Evolutionary conservation across 768 basidiomycete species (phyloP), one percentile per base, ranked within the genome.

Genomic region (Mycena rosella): DNA sequence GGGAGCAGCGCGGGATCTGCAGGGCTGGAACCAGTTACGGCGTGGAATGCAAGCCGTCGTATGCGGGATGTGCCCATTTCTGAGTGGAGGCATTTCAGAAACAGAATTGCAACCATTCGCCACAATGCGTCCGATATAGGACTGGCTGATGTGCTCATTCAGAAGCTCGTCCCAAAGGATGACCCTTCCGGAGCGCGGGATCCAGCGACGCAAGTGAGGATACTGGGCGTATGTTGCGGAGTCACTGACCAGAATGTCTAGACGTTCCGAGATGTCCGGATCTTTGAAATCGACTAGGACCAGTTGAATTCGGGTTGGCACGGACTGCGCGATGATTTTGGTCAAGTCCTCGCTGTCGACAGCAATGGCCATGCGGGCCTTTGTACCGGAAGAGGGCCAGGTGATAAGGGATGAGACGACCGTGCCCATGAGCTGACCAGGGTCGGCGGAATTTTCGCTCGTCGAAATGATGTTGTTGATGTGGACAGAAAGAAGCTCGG

Each of bases 181-280:
- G 13, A 47, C 18, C 32, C 45, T 42, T 24, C 64, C 64, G 24
- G 64, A 53, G 22, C 57, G 56, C 20, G 65, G 65, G 20, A 66
- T 48, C 65, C 65, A 66, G 8, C 58, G 65, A 55, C 34, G 65
- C 42, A 66, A 27, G 26, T 66, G 65, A n/a, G 4, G 65, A 30
- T 66, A 13, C 24, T 60, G 38, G 0, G 65, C 1, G 20, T 36
- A 36, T 29, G 65, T 60, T 8, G 7, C 17, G 3, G 58, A 60
- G n/a, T 66, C 65, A 11, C 13, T 66, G 52, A 66, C 6, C 51
- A 66, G 13, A 36, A 60, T 26, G 27, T 66, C 57, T 10, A 66
- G 6, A 14, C 56, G 56, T 18, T 65, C 29, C 0, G 13, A 45
- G 1, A 32, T 20, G 20, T 45, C 20, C 2, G 3, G 32, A 53